phyloP scores from a whole-genome alignment of 345 rosid genomes.

The Psidium guajava region DNA sequence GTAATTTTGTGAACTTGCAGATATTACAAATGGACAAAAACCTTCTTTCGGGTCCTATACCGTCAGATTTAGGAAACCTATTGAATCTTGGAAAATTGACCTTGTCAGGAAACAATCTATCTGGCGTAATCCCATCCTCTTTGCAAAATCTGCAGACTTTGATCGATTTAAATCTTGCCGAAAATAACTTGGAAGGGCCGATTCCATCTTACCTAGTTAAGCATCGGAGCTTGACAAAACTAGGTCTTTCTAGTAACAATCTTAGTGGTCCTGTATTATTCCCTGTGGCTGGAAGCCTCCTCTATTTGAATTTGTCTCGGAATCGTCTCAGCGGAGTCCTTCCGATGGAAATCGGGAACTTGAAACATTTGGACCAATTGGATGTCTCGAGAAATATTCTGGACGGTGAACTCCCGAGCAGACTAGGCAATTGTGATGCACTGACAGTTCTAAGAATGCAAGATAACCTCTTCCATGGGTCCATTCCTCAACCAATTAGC shows the following conservation, averaged over 20 bases:
- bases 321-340: slow-evolving; percentile 1
- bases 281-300: neutral
- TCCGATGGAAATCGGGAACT: neutral
- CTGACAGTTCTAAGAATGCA: neutral
- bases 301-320: neutral
- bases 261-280: neutral
- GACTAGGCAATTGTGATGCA: neutral
- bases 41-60: neutral
- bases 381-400: neutral
- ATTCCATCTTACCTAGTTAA: too few species aligned
- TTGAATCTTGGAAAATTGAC: neutral
- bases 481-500: neutral
- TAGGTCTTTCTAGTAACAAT: neutral
- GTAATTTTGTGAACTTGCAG: slow-evolving; percentile 3
- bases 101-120: neutral
- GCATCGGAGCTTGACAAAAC: too few species aligned
- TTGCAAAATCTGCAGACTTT: neutral
- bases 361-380: neutral
- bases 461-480: too few species aligned
- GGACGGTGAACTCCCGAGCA: neutral
- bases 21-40: neutral
- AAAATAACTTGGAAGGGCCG: too few species aligned
- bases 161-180: neutral
- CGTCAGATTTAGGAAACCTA: neutral
- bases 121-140: neutral